phyloP scores from a whole-genome alignment of 495 filamentous ascomycete genomes.

The Oidiodendron maius region DNA sequence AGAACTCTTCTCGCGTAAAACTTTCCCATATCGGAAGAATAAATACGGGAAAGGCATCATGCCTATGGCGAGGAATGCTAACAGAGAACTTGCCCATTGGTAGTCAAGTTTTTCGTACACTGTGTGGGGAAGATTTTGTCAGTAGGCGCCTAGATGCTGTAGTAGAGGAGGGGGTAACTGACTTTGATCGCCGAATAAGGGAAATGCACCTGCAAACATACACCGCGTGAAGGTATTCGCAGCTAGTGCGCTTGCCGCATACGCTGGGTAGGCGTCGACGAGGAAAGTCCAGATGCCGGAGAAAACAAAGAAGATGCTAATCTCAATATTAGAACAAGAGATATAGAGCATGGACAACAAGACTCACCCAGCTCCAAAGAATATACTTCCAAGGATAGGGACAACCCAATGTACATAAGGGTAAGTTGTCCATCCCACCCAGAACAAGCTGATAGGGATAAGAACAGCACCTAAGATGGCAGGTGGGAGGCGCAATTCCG shows the following conservation, averaged over 20 bases:
- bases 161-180: not conserved
- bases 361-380: conserved; percentile 36
- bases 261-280: conserved; percentile 81
- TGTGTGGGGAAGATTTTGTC: not conserved
- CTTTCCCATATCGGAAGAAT: conserved; percentile 12
- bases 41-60: conserved; percentile 34
- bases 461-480: conserved; percentile 70
- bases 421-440: conserved; percentile 69
- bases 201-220: conserved; percentile 30
- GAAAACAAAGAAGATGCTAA: conserved; percentile 57
- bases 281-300: conserved; percentile 90
- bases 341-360: not conserved
- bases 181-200: conserved; percentile 41
- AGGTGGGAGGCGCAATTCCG: conserved; percentile 77
- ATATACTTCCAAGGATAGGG: conserved; percentile 42
- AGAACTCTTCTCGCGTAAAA: conserved; percentile 6
- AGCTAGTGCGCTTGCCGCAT: conserved; percentile 64
- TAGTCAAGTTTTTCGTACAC: conserved; percentile 40
- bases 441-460: conserved; percentile 78
- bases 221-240: conserved; percentile 10
- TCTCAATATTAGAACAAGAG: not conserved
- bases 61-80: conserved; percentile 37
- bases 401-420: conserved; percentile 44
- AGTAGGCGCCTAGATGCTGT: not conserved
- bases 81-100: conserved; percentile 41